Evolutionary conservation across 2,329 filamentous ascomycete species (phyloP).

Genomic region (Botrytis pseudocinerea): DNA sequence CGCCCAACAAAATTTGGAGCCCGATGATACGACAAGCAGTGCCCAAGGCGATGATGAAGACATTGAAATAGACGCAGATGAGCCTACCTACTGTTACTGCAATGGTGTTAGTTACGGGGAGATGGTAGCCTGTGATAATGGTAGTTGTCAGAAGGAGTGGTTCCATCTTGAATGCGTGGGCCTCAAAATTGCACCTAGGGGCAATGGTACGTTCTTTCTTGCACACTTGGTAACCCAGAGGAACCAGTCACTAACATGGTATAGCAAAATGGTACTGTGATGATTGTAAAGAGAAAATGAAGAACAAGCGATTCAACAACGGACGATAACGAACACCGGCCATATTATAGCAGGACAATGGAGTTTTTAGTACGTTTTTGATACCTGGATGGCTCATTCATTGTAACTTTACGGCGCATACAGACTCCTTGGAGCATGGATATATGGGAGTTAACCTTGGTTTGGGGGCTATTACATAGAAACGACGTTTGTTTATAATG

Average conservation of each 20-base stretch:
- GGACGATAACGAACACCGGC: slow-evolving; percentile 27
- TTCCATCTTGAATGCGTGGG: slow-evolving; percentile 83
- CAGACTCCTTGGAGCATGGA: slow-evolving; percentile 19
- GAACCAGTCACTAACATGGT: neutral
- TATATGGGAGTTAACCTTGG: slow-evolving; percentile 3
- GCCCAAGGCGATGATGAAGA: slow-evolving; percentile 52
- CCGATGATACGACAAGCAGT: slow-evolving; percentile 49
- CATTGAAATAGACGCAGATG: slow-evolving; percentile 65
- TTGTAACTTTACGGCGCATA: slow-evolving; percentile 10
- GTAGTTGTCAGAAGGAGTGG: slow-evolving; percentile 74
- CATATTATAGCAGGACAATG: slow-evolving; percentile 16
- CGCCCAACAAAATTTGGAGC: slow-evolving; percentile 43
- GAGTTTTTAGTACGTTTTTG: slow-evolving; percentile 21
- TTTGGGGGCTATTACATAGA: slow-evolving; percentile 12
- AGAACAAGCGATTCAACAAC: slow-evolving; percentile 35
- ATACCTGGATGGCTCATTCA: slow-evolving; percentile 20
- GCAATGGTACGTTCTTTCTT: slow-evolving; percentile 42
- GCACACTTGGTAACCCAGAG: neutral
- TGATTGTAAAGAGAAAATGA: slow-evolving; percentile 39
- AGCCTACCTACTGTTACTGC: slow-evolving; percentile 78
- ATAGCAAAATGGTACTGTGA: slow-evolving; percentile 42
- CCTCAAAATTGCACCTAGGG: slow-evolving; percentile 73
- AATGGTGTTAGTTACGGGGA: slow-evolving; percentile 79
- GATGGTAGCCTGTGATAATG: slow-evolving; percentile 80
- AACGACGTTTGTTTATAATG: slow-evolving; percentile 9